Conservation (phyloP, 805 yeast genomes). For the Cyberlindnera euphorbiiphila region DNA sequence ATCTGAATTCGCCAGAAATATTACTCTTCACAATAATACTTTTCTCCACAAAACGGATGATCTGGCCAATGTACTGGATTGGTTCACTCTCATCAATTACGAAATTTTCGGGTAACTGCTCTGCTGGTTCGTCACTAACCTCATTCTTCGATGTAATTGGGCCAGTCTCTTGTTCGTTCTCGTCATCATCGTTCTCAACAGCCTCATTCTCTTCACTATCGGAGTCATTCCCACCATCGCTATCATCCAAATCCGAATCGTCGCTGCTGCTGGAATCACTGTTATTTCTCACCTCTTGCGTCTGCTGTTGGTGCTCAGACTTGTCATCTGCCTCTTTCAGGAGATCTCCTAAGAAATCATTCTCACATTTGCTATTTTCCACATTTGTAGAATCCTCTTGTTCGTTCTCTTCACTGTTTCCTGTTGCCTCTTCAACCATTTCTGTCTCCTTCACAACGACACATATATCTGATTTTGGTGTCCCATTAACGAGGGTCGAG, state of each 20-base stretch:
- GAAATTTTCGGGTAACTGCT: conserved; percentile 64
- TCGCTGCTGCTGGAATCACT: conserved; percentile 7
- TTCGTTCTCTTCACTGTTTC: neutral
- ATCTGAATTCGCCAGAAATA: conserved; percentile 78
- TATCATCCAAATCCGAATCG: conserved; percentile 5
- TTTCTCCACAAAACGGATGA: conserved; percentile 65
- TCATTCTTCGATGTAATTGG: conserved; percentile 84
- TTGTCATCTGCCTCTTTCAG: conserved; percentile 7
- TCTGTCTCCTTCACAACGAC: neutral
- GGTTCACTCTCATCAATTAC: conserved; percentile 55
- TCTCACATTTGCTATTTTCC: neutral
- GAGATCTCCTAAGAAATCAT: conserved; percentile 10
- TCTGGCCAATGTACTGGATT: conserved; percentile 66
- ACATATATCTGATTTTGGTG: neutral
- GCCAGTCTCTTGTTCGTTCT: conserved; percentile 20
- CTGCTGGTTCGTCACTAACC: conserved; percentile 60
- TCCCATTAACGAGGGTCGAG: too few species aligned
- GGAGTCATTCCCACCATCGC: conserved; percentile 7
- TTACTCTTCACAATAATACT: conserved; percentile 69
- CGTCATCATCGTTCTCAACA: conserved; percentile 11
- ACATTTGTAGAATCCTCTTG: neutral
- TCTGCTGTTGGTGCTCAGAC: neutral
- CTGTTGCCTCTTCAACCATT: neutral
- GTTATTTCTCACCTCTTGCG: neutral
- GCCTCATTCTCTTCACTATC: conserved; percentile 5